phyloP scores from a whole-genome alignment of 371 early-diverging fungal species.

The Syncephalastrum racemosum region DNA sequence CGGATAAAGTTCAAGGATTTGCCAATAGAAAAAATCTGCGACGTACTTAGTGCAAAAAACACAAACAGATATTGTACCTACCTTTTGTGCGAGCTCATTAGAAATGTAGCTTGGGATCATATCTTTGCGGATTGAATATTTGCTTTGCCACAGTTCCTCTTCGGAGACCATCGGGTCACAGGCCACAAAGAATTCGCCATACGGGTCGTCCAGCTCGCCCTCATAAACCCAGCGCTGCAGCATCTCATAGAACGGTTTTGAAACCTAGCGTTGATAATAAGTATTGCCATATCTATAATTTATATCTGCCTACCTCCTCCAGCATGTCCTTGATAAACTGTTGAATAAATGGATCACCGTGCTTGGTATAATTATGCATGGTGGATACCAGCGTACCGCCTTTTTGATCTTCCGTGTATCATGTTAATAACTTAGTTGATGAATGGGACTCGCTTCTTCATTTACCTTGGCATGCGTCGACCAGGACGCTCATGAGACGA shows the following conservation, averaged over 20 bases:
- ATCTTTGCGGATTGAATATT: constrained; percentile 70
- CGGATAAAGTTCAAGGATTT: constrained; percentile 94
- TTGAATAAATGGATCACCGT: constrained; percentile 89
- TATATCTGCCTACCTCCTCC: constrained; percentile 59
- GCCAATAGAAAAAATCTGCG: constrained; percentile 85
- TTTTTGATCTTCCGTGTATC: constrained; percentile 37
- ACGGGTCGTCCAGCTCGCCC: constrained; percentile 94
- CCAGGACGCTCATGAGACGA: constrained; percentile 66
- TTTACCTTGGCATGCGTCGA: constrained; percentile 59
- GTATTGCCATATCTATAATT: background rate
- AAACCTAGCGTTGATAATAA: constrained; percentile 46
- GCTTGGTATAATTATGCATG: constrained; percentile 79
- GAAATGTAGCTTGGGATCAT: constrained; percentile 88
- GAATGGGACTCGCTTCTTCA: background rate
- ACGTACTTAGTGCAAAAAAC: constrained; percentile 6
- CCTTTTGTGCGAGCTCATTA: constrained; percentile 78
- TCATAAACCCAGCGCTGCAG: constrained; percentile 92
- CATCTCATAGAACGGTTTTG: constrained; percentile 88
- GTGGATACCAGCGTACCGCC: constrained; percentile 84
- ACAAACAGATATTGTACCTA: constrained; percentile 15
- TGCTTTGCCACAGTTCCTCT: constrained; percentile 79
- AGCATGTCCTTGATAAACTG: constrained; percentile 78
- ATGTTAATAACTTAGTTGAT: background rate
- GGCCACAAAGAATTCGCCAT: constrained; percentile 89
- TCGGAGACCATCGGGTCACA: constrained; percentile 53